Evolutionary conservation across 1,284 basidiomycete genomes (phyloP), one percentile per base, ranked within the genome.

Genomic region (Cryptococcus neoformans): DNA sequence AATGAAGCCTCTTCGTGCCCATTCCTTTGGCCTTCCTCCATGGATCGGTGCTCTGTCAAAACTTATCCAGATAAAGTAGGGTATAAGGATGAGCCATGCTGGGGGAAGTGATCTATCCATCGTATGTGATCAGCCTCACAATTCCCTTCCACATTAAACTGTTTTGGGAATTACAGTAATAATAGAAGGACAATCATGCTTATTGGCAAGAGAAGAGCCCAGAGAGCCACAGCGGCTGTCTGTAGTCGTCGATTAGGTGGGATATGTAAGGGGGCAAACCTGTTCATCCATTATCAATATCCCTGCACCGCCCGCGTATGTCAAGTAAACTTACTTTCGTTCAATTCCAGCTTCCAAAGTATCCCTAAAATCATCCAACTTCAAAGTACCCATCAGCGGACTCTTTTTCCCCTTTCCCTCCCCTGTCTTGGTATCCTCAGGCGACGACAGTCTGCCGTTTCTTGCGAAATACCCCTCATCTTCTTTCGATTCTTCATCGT

Each of bases 11-110:
- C 83, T 82, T 41, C 93, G 83, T 53, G 91, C 85, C 88, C 88
- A 92, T n/a, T 81, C 80, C 65, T 84, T 87, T 35, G 86, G 80
- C 17, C 92, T 80, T 0, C 90, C 92, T 10, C 94, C 92, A 36
- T 81, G 75, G 59, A 89, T 86, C 0, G 90, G 89, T 51, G 88
- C 87, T 34, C 80, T 79, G 77, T 98, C 94, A 58, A 91, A 86
- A 34, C 80, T 73, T 16, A 87, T 82, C 92, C 93, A 99, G 48
- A 90, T 74, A 59, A 87, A 72, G 76, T 99, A 99, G n/a, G 84
- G 77, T 5, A 86, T 80, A 16, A 97, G 73, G 44, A 93, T 70
- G 0, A 92, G 90, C 95, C 95, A 99, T 41, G 92, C 76, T 3
- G 86, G 82, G 0, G 94, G 95, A 55, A 92, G 83, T 0, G 95